Percentiles rank a stretch among this genome's conserved stretches.
phyloP scores from a whole-genome alignment of 192 early-diverging fungal genomes.

The Umbelopsis isabellina region DNA sequence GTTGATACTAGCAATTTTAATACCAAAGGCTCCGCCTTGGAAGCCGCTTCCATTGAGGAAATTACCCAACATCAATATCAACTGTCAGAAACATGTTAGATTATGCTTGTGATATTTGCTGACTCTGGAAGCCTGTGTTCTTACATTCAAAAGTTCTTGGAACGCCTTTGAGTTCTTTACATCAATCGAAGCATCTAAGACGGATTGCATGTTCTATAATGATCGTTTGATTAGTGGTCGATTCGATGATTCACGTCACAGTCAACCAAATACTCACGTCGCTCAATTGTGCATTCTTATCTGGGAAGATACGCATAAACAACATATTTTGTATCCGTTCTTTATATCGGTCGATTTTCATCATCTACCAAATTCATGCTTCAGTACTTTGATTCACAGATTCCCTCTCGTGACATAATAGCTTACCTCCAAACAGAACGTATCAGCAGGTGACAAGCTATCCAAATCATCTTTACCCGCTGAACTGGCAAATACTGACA shows the following conservation, averaged over 20 bases:
- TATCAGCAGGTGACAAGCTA: slow-evolving; percentile 67
- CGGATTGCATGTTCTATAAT: slow-evolving; percentile 57
- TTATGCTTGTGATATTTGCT: not conserved
- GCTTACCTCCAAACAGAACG: slow-evolving; percentile 68
- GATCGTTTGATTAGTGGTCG: not conserved
- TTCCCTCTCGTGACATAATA: not conserved
- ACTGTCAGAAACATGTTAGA: slow-evolving; percentile 29
- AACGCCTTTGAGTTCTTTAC: slow-evolving; percentile 72
- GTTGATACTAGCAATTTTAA: slow-evolving; percentile 83
- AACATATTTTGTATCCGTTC: slow-evolving; percentile 71
- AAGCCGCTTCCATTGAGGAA: slow-evolving; percentile 80
- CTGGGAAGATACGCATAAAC: slow-evolving; percentile 69
- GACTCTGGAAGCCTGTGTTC: not conserved
- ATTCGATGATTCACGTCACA: not conserved
- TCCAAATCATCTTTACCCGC: slow-evolving; percentile 64
- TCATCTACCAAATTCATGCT: slow-evolving; percentile 39
- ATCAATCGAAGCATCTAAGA: slow-evolving; percentile 64
- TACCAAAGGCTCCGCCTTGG: slow-evolving; percentile 87
- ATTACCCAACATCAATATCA: slow-evolving; percentile 81
- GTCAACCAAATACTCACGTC: slow-evolving; percentile 39
- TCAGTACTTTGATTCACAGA: not conserved
- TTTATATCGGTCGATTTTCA: slow-evolving; percentile 78
- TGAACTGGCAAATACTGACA: slow-evolving; percentile 70
- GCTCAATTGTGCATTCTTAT: slow-evolving; percentile 65
- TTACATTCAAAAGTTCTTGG: slow-evolving; percentile 70